Base-by-base conservation (phyloP, 306 rosid species). In the Prunus kanzakura region DNA sequence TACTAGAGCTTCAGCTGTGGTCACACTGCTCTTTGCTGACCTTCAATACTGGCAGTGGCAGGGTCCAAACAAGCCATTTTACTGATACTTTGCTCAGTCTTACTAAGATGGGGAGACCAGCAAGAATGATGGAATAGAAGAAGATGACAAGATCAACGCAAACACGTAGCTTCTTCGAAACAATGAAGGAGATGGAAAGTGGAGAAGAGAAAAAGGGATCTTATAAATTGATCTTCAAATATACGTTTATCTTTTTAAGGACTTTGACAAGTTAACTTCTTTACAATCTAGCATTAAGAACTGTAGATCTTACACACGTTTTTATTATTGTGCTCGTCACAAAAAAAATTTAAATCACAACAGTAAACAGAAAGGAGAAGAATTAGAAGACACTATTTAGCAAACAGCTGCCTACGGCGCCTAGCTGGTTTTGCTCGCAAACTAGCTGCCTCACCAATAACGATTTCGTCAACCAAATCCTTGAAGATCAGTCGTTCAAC, bases 401-500 rank as follows among this genome's bases (percentile, higher is more conserved):
- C 78, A 77, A 89, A 89, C 73, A 90, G 79, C 83, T 81, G 88
- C 84, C 64, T 25, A 10, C 96, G 82, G 41, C 89, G 89, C 69
- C 91, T 81, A 69, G 82, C 78, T 32, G 90, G 82, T 88, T 86
- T 94, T 83, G 85, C 77, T 58, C 86, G 81, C 83, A 83, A 52
- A 43, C 79, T 74, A 63, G 89, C 85, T n/a, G 90, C 89, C 85
- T 88, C 95, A 10, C 96, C 96, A 22, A 82, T 75, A 78, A 91
- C 85, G 56, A 94, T 68, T 77, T 94, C 98, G 25, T 85, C 86
- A 56, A 94, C 87, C 61, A 94, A 79, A 78, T 94, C 94, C 90
- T 94, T 94, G 64, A 94, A 94, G 64, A 94, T 83, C 62, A 76
- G 76, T 56, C 96, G 80, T 84, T 94, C 98, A 64, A 89, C 82